Conservation (phyloP, 495 filamentous ascomycete genomes). For the Penicillium longicatenatum region DNA sequence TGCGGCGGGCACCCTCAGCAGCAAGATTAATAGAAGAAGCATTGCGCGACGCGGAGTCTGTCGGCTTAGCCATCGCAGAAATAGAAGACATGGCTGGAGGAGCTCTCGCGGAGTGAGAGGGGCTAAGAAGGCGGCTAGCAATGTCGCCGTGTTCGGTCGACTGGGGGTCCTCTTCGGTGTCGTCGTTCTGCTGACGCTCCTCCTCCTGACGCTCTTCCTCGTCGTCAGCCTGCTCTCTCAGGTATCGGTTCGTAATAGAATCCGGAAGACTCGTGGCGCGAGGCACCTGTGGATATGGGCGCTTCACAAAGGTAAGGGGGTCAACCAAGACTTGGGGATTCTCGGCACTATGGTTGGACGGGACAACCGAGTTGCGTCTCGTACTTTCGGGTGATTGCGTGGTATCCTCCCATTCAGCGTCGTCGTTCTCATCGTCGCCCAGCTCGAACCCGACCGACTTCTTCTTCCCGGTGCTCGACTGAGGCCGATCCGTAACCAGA, state of each 20-base stretch:
- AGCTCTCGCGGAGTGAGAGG: conserved; percentile 46
- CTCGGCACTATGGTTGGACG: conserved; percentile 43
- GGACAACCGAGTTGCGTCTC: conserved; percentile 46
- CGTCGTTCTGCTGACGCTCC: conserved; percentile 18
- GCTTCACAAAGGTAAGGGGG: conserved; percentile 51
- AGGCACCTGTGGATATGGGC: conserved; percentile 45
- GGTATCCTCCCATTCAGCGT: conserved; percentile 53
- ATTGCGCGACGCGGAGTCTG: conserved; percentile 38
- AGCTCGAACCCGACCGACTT: conserved; percentile 52
- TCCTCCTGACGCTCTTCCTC: conserved; percentile 29
- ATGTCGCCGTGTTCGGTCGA: conserved; percentile 38
- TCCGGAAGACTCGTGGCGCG: conserved; percentile 51
- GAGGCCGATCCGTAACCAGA: conserved; percentile 40
- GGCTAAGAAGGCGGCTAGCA: conserved; percentile 43
- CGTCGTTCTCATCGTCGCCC: conserved; percentile 48
- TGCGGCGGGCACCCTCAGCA: conserved; percentile 39
- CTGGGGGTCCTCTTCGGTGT: conserved; percentile 3
- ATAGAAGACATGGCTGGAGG: conserved; percentile 53
- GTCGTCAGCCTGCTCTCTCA: conserved; percentile 22
- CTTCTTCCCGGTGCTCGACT: conserved; percentile 43
- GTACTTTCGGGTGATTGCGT: conserved; percentile 55
- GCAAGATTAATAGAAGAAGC: conserved; percentile 42
- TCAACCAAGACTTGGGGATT: conserved; percentile 45
- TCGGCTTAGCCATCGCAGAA: conserved; percentile 46
- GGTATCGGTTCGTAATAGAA: conserved; percentile 39